These are phyloP conservation scores for Gossypium schwendimanii DNA, from an alignment of 441 rosid species.

Conservation along the genomic window DNA sequence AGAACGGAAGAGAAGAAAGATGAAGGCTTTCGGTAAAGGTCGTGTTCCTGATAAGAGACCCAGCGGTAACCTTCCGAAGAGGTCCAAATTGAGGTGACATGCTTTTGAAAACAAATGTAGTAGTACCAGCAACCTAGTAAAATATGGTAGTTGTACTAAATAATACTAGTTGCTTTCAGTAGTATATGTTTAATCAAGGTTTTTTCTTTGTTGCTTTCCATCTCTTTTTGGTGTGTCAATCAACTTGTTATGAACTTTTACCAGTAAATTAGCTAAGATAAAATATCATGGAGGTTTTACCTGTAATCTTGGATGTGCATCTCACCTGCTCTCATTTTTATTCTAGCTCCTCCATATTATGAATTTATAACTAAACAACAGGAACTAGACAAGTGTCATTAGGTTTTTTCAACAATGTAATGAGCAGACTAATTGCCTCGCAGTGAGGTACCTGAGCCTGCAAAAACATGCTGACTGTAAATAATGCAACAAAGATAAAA, in stretches of 20 bases:
- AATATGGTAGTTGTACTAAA: neutral
- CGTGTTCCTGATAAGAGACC: constrained; percentile 42
- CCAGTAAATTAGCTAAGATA: neutral
- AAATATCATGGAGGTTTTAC: neutral
- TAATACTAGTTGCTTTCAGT: neutral
- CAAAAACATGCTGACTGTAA: neutral
- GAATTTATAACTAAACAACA: neutral
- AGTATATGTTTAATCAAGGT: constrained; percentile 1
- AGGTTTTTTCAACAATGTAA: neutral
- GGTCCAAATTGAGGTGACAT: constrained; percentile 39
- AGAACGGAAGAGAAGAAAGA: constrained; percentile 81
- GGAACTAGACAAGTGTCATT: neutral
- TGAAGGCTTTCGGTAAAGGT: constrained; percentile 59
- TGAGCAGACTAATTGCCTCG: neutral
- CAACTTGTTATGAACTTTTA: constrained; percentile 5
- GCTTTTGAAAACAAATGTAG: neutral
- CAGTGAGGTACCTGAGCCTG: neutral
- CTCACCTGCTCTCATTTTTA: neutral
- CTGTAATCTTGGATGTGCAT: constrained; percentile 1
- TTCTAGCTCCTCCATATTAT: neutral
- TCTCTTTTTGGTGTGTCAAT: neutral
- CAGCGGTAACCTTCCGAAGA: constrained; percentile 35
- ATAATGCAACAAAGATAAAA: neutral
- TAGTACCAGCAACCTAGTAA: constrained; percentile 2
- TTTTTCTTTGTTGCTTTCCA: constrained; percentile 1